Conservation (phyloP, 2,329 filamentous ascomycete genomes). For the Canariomyces notabilis region DNA sequence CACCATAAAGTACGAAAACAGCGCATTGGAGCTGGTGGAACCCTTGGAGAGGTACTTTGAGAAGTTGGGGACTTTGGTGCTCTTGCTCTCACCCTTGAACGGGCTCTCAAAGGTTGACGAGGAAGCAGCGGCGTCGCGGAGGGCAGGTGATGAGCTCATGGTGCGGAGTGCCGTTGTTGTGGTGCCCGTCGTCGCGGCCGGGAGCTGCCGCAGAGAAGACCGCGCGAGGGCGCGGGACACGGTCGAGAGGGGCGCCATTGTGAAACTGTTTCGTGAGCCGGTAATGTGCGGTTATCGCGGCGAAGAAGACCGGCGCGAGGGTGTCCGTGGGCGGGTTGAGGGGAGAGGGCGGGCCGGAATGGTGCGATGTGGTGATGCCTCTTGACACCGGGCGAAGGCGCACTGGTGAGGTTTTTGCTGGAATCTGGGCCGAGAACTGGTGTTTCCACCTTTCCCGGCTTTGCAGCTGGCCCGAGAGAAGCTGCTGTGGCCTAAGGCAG, state of each 20-base stretch:
- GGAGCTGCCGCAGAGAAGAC: slow-evolving; percentile 32
- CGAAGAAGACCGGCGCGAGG: neutral
- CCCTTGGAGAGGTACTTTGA: slow-evolving; percentile 75
- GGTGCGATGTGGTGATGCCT: slow-evolving; percentile 12
- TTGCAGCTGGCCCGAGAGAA: slow-evolving; percentile 17
- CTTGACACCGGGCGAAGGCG: slow-evolving; percentile 27
- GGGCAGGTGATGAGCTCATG: slow-evolving; percentile 51
- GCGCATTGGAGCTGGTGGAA: slow-evolving; percentile 67
- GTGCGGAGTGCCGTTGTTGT: slow-evolving; percentile 38
- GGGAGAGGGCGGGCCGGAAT: slow-evolving; percentile 10
- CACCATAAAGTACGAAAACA: slow-evolving; percentile 98
- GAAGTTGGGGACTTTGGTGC: slow-evolving; percentile 79
- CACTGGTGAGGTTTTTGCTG: slow-evolving; percentile 43
- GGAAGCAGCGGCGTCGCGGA: slow-evolving; percentile 40
- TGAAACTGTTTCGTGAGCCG: slow-evolving; percentile 19
- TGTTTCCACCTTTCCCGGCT: slow-evolving; percentile 24
- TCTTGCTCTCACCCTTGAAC: slow-evolving; percentile 55
- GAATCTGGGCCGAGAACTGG: slow-evolving; percentile 23
- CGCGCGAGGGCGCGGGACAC: slow-evolving; percentile 67
- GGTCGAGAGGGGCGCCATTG: slow-evolving; percentile 64
- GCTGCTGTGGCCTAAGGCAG: slow-evolving; percentile 44
- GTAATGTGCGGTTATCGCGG: slow-evolving; percentile 1
- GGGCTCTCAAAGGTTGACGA: slow-evolving; percentile 51
- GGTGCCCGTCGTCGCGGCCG: slow-evolving; percentile 33
- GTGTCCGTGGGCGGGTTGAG: slow-evolving; percentile 1